A percentile compares a stretch with the other conserved stretches of the same genome.
phyloP scores from a whole-genome alignment of 2,329 filamentous ascomycete genomes.

The Grosmannia clavigera region DNA sequence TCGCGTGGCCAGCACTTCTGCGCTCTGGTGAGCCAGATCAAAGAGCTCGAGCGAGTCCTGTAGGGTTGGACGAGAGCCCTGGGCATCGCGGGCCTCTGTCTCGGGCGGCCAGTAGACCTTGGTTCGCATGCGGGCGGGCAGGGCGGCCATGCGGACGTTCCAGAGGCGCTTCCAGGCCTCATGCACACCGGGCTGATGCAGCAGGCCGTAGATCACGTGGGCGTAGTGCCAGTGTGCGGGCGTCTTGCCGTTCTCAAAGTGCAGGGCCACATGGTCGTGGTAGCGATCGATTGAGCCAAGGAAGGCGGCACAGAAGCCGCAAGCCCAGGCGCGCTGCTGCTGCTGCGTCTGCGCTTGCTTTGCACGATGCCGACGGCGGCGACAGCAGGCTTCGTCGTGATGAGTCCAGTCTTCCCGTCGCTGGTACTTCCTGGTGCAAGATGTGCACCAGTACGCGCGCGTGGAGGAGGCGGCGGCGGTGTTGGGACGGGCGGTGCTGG shows the following conservation, averaged over 20 bases:
- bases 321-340: slow-evolving; percentile 52
- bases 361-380: slow-evolving; percentile 36
- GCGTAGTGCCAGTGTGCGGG: slow-evolving; percentile 58
- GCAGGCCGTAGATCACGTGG: slow-evolving; percentile 52
- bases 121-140: slow-evolving; percentile 37
- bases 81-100: slow-evolving; percentile 14
- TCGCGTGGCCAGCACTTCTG: slow-evolving; percentile 42
- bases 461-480: slow-evolving; percentile 15
- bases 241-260: slow-evolving; percentile 51
- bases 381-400: slow-evolving; percentile 53
- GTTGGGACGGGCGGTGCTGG: not conserved
- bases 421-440: slow-evolving; percentile 52
- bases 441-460: slow-evolving; percentile 44
- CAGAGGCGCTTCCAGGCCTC: slow-evolving; percentile 49
- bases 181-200: slow-evolving; percentile 52
- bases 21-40: slow-evolving; percentile 42
- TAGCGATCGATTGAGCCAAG: slow-evolving; percentile 52
- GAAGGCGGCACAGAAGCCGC: slow-evolving; percentile 53
- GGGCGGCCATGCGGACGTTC: slow-evolving; percentile 27
- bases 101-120: slow-evolving; percentile 49
- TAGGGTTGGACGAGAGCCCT: slow-evolving; percentile 18
- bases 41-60: slow-evolving; percentile 56
- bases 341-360: slow-evolving; percentile 30
- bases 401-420: slow-evolving; percentile 59
- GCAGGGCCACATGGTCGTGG: slow-evolving; percentile 55